Evolutionary conservation across 495 filamentous ascomycete species (phyloP).

Genomic region (Annulohypoxylon nitens): DNA sequence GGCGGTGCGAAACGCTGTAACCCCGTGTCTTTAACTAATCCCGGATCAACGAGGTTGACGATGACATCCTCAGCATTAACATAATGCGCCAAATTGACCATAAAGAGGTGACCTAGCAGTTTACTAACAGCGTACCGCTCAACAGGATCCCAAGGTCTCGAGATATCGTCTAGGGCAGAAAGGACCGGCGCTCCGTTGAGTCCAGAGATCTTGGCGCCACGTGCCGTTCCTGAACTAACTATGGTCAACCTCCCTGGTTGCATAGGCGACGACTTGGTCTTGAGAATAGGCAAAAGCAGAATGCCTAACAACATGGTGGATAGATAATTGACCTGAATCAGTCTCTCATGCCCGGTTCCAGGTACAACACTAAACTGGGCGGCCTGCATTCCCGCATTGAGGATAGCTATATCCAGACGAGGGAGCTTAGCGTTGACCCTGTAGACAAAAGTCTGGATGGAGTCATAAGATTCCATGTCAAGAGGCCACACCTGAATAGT

Average conservation of each 20-base stretch:
- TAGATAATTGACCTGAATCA: too few relatives aligned
- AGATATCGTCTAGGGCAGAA: background rate
- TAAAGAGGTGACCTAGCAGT: constrained; percentile 53
- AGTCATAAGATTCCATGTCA: constrained; percentile 54
- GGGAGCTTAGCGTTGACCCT: too few relatives aligned
- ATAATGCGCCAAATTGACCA: constrained; percentile 52
- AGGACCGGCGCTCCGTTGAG: background rate
- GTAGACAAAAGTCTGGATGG: too few relatives aligned
- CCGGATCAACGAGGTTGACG: constrained; percentile 59
- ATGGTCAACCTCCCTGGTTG: constrained; percentile 24
- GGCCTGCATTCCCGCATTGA: too few relatives aligned
- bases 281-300: too few relatives aligned
- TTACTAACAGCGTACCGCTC: constrained; percentile 41
- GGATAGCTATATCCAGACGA: too few relatives aligned
- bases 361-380: too few relatives aligned
- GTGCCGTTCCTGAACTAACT: constrained; percentile 46
- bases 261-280: constrained; percentile 31
- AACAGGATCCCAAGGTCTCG: constrained; percentile 4
- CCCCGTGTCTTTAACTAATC: constrained; percentile 51
- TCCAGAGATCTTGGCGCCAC: constrained; percentile 20
- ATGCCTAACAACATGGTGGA: too few relatives aligned
- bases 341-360: too few relatives aligned
- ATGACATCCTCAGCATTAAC: constrained; percentile 56
- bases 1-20: background rate
- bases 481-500: constrained; percentile 62